phyloP scores from a whole-genome alignment of 495 filamentous ascomycete genomes.

The Podospora pseudoanserina region DNA sequence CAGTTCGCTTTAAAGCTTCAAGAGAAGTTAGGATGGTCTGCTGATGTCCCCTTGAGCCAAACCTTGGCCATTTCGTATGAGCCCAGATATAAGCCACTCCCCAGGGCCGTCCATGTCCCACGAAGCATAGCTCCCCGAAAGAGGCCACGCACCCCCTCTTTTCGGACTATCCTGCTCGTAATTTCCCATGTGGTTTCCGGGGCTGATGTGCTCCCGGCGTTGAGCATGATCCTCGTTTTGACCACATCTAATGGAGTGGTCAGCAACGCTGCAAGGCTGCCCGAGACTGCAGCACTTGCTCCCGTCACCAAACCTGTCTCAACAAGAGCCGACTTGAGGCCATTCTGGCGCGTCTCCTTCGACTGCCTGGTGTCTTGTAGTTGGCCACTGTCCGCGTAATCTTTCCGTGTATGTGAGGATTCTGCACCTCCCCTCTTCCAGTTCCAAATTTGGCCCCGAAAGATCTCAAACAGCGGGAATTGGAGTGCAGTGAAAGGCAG shows the following conservation, averaged over 20 bases:
- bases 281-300: slow-evolving; percentile 63
- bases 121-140: slow-evolving; percentile 75
- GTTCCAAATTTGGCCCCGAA: slow-evolving; percentile 45
- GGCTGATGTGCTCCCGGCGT: slow-evolving; percentile 37
- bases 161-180: slow-evolving; percentile 55
- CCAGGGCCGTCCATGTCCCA: slow-evolving; percentile 74
- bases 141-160: slow-evolving; percentile 66
- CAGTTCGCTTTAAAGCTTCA: not conserved
- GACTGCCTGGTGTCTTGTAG: not conserved
- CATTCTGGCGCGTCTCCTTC: not conserved
- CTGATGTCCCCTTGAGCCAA: slow-evolving; percentile 50
- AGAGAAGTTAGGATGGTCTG: not conserved
- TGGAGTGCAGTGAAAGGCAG: slow-evolving; percentile 83
- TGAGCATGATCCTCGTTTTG: slow-evolving; percentile 75
- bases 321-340: slow-evolving; percentile 30
- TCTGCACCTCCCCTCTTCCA: slow-evolving; percentile 16
- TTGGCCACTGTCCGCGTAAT: not conserved
- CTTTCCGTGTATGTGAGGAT: not conserved
- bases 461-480: slow-evolving; percentile 78
- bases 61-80: slow-evolving; percentile 77
- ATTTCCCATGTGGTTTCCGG: slow-evolving; percentile 49
- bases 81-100: slow-evolving; percentile 79
- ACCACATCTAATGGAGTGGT: slow-evolving; percentile 83
- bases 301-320: slow-evolving; percentile 69
- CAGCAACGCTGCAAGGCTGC: slow-evolving; percentile 62